Evolutionary conservation across 2,329 filamentous ascomycete genomes (phyloP).

Genomic region (Trichoderma atroviride): DNA sequence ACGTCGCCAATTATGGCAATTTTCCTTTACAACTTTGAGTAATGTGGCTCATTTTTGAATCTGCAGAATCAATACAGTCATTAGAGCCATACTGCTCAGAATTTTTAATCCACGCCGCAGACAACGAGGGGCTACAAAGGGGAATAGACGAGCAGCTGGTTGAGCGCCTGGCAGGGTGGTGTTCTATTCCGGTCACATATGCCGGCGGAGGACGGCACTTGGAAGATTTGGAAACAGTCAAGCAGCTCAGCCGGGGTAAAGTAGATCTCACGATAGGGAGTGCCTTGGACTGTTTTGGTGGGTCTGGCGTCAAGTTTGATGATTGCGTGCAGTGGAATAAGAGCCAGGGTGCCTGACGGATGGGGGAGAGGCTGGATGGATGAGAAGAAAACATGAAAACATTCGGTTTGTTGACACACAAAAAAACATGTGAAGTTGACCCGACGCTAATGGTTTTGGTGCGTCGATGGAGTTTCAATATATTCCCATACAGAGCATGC

Average conservation of each 20-base stretch:
- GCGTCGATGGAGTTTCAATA: neutral
- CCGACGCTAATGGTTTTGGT: slow-evolving; percentile 6
- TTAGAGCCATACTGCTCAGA: slow-evolving; percentile 94
- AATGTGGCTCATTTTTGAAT: neutral
- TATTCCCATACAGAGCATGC: neutral
- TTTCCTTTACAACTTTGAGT: neutral
- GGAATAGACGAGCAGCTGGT: slow-evolving; percentile 90
- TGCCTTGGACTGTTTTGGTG: slow-evolving; percentile 93
- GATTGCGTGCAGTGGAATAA: slow-evolving; percentile 90
- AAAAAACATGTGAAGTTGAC: neutral
- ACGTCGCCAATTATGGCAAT: neutral
- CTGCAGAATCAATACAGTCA: slow-evolving; percentile 72
- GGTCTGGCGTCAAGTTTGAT: slow-evolving; percentile 79
- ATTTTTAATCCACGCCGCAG: slow-evolving; percentile 95
- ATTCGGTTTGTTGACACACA: slow-evolving; percentile 7
- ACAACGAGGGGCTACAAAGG: slow-evolving; percentile 90
- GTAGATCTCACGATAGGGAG: slow-evolving; percentile 96
- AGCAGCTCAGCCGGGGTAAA: slow-evolving; percentile 73
- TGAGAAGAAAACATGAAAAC: neutral
- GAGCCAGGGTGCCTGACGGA: slow-evolving; percentile 38
- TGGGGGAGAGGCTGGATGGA: neutral
- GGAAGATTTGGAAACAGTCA: slow-evolving; percentile 80
- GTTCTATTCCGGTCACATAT: slow-evolving; percentile 90
- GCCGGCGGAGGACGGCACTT: slow-evolving; percentile 88
- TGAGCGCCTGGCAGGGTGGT: slow-evolving; percentile 76